Percentiles rank a stretch among this genome's conserved stretches.
phyloP scores from a whole-genome alignment of 2,329 filamentous ascomycete species.

The Alternaria gansuensis region DNA sequence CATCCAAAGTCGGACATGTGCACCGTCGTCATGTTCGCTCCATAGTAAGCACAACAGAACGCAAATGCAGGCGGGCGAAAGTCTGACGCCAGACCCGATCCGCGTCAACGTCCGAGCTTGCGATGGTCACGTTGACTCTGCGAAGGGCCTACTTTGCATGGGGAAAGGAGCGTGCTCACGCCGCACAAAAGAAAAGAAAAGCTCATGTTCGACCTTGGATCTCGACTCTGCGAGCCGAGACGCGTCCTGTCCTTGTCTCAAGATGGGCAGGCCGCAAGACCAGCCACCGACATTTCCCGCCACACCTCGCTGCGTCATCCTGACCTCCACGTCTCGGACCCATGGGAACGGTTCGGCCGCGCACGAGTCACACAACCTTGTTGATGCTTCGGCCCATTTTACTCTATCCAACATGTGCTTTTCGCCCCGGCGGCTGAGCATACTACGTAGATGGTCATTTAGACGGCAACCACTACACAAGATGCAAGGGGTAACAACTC shows the following conservation, averaged over 20 bases:
- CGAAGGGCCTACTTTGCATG: not conserved
- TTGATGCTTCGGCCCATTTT: slow-evolving; percentile 25
- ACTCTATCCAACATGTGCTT: slow-evolving; percentile 22
- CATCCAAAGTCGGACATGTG: slow-evolving; percentile 3
- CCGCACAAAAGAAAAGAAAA: slow-evolving; percentile 8
- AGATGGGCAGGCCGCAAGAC: slow-evolving; percentile 28
- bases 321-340: slow-evolving; percentile 17
- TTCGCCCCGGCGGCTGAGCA: slow-evolving; percentile 25
- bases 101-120: slow-evolving; percentile 8
- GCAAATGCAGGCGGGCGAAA: slow-evolving; percentile 11
- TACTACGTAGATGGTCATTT: not conserved
- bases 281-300: slow-evolving; percentile 20
- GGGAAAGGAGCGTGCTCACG: slow-evolving; percentile 2
- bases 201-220: not conserved
- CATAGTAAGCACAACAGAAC: slow-evolving; percentile 7
- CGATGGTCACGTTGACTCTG: slow-evolving; percentile 6
- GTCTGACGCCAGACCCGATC: not conserved
- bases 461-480: slow-evolving; percentile 12
- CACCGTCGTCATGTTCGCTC: slow-evolving; percentile 6
- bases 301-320: slow-evolving; percentile 13
- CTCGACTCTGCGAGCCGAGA: slow-evolving; percentile 11
- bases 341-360: slow-evolving; percentile 27
- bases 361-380: slow-evolving; percentile 23
- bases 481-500: slow-evolving; percentile 10
- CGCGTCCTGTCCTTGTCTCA: slow-evolving; percentile 29